Conservation (phyloP, 192 early-diverging fungal genomes). For the Irineochytrium annulatum region DNA sequence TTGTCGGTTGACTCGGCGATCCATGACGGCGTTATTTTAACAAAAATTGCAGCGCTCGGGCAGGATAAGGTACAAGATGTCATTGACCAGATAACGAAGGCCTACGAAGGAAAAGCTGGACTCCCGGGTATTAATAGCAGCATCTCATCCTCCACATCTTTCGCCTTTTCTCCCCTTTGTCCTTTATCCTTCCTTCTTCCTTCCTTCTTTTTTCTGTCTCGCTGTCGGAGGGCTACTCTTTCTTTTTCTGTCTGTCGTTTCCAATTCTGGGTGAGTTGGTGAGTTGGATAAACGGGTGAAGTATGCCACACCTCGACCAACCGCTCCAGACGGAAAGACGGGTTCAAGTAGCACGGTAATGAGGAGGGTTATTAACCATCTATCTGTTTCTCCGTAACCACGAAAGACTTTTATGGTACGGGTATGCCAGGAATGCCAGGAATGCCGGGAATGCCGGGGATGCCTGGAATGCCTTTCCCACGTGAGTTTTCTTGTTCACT, state of each 20-base stretch:
- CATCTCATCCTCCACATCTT: not conserved
- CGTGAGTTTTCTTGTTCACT: slow-evolving; percentile 22
- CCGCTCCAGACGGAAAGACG: not conserved
- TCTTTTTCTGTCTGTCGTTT: no score
- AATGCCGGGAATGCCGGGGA: slow-evolving; percentile 33
- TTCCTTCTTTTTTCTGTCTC: no score
- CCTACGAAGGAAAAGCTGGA: slow-evolving; percentile 58
- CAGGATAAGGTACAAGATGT: slow-evolving; percentile 78
- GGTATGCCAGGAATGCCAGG: slow-evolving; percentile 43
- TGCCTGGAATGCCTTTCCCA: not conserved
- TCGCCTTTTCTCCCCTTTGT: no score
- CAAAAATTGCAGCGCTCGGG: slow-evolving; percentile 66
- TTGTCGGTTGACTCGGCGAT: no score
- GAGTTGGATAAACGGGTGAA: no score
- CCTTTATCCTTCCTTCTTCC: slow-evolving; percentile 1
- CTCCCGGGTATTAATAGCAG: slow-evolving; percentile 21
- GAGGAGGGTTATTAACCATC: slow-evolving; percentile 31
- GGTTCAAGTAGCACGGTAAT: slow-evolving; percentile 21
- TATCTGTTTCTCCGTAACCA: slow-evolving; percentile 4
- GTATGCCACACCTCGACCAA: not conserved
- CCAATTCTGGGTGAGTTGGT: no score
- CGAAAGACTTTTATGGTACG: slow-evolving; percentile 12
- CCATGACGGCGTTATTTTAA: no score
- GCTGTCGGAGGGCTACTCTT: no score
- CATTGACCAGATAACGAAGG: slow-evolving; percentile 68